Percentiles rank a stretch among this genome's conserved stretches.
Evolutionary conservation across 2,329 filamentous ascomycete genomes (phyloP).

Genomic region (Venturia pyrina): DNA sequence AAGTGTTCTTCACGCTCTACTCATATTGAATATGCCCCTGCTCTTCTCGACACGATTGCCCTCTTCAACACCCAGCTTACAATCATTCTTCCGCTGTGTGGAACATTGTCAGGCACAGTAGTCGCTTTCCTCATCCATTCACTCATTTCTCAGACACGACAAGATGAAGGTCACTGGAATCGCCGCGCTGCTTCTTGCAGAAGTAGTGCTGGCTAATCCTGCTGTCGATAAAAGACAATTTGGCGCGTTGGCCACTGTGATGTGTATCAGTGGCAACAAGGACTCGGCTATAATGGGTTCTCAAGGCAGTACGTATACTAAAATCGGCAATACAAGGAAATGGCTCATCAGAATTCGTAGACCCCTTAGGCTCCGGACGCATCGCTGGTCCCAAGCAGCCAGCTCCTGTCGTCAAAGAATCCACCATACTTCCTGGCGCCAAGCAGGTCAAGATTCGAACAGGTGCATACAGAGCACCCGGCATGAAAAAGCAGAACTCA

Average conservation of each 20-base stretch:
- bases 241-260: not conserved
- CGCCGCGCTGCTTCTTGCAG: not conserved
- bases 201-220: not conserved
- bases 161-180: not conserved
- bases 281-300: not conserved
- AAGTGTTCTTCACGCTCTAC: not conserved
- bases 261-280: not conserved
- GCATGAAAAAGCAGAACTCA: constrained; percentile 2
- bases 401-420: too few species aligned
- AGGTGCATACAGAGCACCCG: constrained; percentile 9
- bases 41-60: not conserved
- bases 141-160: not conserved
- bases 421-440: not conserved
- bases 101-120: not conserved
- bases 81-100: not conserved
- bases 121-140: not conserved
- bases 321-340: too few species aligned
- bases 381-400: constrained; percentile 1
- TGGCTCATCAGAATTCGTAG: not conserved
- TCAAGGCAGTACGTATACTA: not conserved
- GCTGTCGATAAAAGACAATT: not conserved
- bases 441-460: constrained; percentile 9
- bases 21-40: not conserved
- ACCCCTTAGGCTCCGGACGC: not conserved
- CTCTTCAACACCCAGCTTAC: not conserved